phyloP scores from a whole-genome alignment of 306 rosid genomes.

The Castanea sativa region DNA sequence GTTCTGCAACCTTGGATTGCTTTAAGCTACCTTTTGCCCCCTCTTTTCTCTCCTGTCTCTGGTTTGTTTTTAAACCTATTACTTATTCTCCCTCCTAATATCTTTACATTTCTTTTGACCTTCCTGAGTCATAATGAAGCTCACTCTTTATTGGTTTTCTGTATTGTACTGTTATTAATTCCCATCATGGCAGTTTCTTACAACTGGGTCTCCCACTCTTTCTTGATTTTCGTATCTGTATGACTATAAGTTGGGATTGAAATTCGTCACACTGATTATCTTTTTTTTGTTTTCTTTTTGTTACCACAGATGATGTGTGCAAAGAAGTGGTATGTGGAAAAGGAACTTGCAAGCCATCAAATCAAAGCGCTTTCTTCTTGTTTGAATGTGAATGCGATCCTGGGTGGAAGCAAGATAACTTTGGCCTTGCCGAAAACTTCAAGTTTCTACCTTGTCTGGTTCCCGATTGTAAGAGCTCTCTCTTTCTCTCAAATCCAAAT shows the following conservation, averaged over 20 bases:
- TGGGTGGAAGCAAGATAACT: constrained; percentile 67
- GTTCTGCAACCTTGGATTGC: constrained; percentile 40
- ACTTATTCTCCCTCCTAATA: neutral
- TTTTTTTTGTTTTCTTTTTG: neutral
- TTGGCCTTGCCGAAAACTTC: constrained; percentile 21
- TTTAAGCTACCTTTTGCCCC: constrained; percentile 34
- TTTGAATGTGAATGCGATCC: constrained; percentile 73
- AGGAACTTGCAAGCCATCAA: constrained; percentile 74
- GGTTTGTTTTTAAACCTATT: neutral
- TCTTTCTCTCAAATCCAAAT: neutral
- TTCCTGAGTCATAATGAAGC: neutral
- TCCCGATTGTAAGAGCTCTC: constrained; percentile 62
- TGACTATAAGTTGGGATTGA: neutral
- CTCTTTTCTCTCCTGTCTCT: too few relatives aligned
- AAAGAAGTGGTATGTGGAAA: constrained; percentile 71
- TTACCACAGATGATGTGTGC: constrained; percentile 60
- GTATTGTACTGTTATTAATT: too few relatives aligned
- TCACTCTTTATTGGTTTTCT: neutral
- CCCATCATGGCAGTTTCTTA: neutral
- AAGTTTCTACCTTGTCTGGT: constrained; percentile 79
- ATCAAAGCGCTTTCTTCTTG: constrained; percentile 35
- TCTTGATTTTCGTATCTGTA: neutral
- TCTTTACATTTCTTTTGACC: neutral
- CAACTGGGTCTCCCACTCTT: constrained; percentile 16
- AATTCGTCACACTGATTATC: neutral